Base-by-base conservation (phyloP, 768 basidiomycete genomes). In the Scleroderma citrinum region DNA sequence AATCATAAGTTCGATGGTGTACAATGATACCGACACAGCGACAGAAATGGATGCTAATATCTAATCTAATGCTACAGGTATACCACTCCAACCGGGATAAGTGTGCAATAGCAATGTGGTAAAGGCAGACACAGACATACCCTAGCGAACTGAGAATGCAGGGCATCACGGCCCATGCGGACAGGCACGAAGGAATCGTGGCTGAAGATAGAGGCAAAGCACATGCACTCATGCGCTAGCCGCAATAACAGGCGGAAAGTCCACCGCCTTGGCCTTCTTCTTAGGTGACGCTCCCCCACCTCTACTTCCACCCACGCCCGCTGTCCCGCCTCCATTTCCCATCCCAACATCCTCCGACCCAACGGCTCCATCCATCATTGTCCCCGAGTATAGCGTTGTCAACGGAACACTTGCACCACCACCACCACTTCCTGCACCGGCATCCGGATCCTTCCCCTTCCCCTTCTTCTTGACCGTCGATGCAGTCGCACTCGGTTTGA, bases 381-480 rank as follows among this genome's bases (percentile, higher is more conserved):
- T 26, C 20, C 55, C 30, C 5, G 54, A 53, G 7, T 63, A 21
- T 10, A 29, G 40, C 4, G 40, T 16, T 26, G 40, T 61, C 51
- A 61, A 52, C 38, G 54, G 24, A 35, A 57, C 19, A 31, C 20
- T 46, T 14, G 63, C 12, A 24, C 11, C 40, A 16, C 24, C 40
- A 40, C 11, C 36, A 4, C 38, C 20, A 6, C 6, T 21, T 7
- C 64, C 54, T n/a, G 52, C 21, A n/a, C 58, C 62, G 30, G 48
- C 48, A 23, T 59, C 48, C 50, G 43, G 49, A 48, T 52, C 64
- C 59, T 62, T 62, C 21, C 40, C 66, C 50, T 56, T 59, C 51
- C 50, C 58, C 61, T 79, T 81, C 76, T 87, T 90, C 77, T 89
- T 91, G 63, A 77, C 66, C 11, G 70, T 49, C 2, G 69, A 70